A percentile compares a stretch with the other conserved stretches of the same genome.
Conservation (phyloP, 805 yeast species). For the Pichia phayaonensis region DNA sequence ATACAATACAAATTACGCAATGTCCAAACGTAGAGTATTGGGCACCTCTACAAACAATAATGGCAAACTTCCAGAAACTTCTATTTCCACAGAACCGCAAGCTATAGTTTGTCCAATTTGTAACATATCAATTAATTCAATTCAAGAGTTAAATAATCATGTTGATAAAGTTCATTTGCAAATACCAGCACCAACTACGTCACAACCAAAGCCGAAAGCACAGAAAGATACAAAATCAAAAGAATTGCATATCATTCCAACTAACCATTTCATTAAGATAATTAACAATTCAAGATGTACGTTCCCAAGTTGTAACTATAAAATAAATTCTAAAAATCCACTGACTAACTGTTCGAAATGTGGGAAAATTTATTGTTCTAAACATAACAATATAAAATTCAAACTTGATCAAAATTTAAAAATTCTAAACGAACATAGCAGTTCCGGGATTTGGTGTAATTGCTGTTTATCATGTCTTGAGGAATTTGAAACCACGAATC, state of each 20-base stretch:
- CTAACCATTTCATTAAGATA: constrained; percentile 54
- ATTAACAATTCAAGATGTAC: constrained; percentile 35
- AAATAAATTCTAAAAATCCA: constrained; percentile 45
- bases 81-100: neutral
- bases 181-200: neutral
- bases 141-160: constrained; percentile 56
- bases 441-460: constrained; percentile 56
- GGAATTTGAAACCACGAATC: constrained; percentile 45
- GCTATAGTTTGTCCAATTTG: constrained; percentile 60
- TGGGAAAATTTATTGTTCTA: constrained; percentile 61
- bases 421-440: constrained; percentile 28
- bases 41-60: constrained; percentile 8
- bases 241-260: constrained; percentile 19
- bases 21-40: constrained; percentile 20
- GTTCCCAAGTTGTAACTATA: neutral
- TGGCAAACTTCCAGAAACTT: neutral
- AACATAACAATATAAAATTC: constrained; percentile 50
- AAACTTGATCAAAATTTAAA: constrained; percentile 40
- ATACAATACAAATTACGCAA: neutral
- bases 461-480: constrained; percentile 61
- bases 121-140: constrained; percentile 44
- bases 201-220: neutral
- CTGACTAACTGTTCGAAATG: constrained; percentile 68
- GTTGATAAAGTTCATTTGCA: constrained; percentile 55
- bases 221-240: neutral